Base-by-base conservation (phyloP, 108 stramenopile species). In the Conticribra weissflogii region DNA sequence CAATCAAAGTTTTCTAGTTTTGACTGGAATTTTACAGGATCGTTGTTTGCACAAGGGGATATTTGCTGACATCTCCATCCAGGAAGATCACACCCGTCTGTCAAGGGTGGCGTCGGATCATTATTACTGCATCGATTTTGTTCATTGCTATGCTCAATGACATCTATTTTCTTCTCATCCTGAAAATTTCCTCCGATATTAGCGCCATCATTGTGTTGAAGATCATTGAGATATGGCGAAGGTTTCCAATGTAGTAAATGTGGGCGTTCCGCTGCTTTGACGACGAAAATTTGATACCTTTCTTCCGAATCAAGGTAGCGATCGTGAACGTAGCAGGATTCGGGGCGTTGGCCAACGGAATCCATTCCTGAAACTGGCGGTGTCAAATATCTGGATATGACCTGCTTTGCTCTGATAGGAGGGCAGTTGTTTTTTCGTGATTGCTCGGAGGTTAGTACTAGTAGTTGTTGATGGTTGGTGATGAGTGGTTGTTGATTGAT, bases 41-140 rank as follows among this genome's bases (percentile, higher is more conserved):
- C n/a, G 3, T 31, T 29, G 46, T 31, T 68, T 29, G 30, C 55
- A 5, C 29, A 53, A 8, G 77, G 67, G 19, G 86, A 79, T 17
- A 90, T 61, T 34, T 72, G 44, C 22, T 65, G 53, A 2, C 68
- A 30, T 54, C 92, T 80, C 88, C 88, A 93, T 18, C 88, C 87
- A 17, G 85, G 82, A 16, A 93, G 32, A 60, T 93, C 92, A 57
- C 88, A 86, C n/a, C 92, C 92, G 66, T 90, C 90, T 7, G 86
- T 75, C 33, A 92, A 68, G 5, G 90, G 85, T 17, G 77, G 71
- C 4, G 61, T 51, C 27, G 36, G 3, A n/a, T n/a, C n/a, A n/a
- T n/a, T n/a, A n/a, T n/a, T n/a, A n/a, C n/a, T n/a, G n/a, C n/a
- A n/a, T n/a, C n/a, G n/a, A n/a, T n/a, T n/a, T n/a, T n/a, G n/a